A percentile compares a stretch with the other conserved stretches of the same genome.
Conservation (phyloP, 2,329 filamentous ascomycete species). For the Aspergillus sp. region DNA sequence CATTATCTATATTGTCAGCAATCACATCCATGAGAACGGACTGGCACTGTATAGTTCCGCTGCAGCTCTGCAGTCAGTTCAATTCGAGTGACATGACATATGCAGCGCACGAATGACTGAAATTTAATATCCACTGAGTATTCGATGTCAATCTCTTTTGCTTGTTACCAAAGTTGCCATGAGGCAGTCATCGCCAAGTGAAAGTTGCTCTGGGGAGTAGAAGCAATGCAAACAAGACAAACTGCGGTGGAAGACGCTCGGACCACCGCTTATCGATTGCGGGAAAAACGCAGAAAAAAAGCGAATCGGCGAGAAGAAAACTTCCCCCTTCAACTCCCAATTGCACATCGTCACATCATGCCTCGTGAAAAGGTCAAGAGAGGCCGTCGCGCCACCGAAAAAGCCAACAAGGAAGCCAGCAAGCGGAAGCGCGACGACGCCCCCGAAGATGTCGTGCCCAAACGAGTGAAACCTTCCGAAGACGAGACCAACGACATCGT, state of each 20-base stretch:
- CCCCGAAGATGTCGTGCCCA: constrained; percentile 35
- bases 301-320: too few relatives aligned
- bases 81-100: too few relatives aligned
- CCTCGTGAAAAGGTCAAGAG: constrained; percentile 52
- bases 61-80: too few relatives aligned
- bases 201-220: constrained; percentile 18
- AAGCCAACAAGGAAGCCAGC: constrained; percentile 40
- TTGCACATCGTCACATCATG: constrained; percentile 31
- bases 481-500: constrained; percentile 25
- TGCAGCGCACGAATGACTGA: too few relatives aligned
- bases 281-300: constrained; percentile 17
- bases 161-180: too few relatives aligned
- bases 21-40: too few relatives aligned
- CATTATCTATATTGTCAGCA: too few relatives aligned
- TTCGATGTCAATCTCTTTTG: too few relatives aligned
- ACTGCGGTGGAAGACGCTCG: constrained; percentile 34
- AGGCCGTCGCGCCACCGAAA: constrained; percentile 48
- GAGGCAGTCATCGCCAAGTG: too few relatives aligned
- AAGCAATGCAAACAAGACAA: constrained; percentile 41
- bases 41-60: too few relatives aligned
- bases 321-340: too few relatives aligned
- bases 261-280: constrained; percentile 39
- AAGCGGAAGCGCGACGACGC: constrained; percentile 42
- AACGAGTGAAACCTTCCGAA: constrained; percentile 42
- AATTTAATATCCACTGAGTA: too few relatives aligned